phyloP scores from a whole-genome alignment of 73 alveolate genomes.

The Halteria grandinella region DNA sequence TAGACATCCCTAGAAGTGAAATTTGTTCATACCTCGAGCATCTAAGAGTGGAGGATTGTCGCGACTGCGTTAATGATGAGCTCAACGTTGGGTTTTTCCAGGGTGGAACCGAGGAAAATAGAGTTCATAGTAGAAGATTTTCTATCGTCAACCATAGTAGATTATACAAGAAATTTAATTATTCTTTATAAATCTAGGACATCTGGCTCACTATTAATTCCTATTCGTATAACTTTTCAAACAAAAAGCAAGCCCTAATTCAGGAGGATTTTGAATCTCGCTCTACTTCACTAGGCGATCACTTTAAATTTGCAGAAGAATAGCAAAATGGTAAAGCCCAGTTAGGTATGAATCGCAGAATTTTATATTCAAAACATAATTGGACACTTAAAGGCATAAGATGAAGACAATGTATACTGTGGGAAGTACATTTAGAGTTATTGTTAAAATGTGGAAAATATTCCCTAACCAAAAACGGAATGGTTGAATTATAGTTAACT shows the following conservation, averaged over 20 bases:
- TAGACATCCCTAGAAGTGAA: too few relatives aligned
- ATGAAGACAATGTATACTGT: too few relatives aligned
- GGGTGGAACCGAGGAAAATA: constrained; percentile 73
- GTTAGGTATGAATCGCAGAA: too few relatives aligned
- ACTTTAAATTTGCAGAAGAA: too few relatives aligned
- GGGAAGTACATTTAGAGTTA: too few relatives aligned
- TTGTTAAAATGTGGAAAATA: too few relatives aligned
- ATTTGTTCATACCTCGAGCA: constrained; percentile 89
- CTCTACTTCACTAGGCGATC: too few relatives aligned
- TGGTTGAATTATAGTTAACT: too few relatives aligned
- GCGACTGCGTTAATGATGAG: constrained; percentile 93
- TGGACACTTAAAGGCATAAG: too few relatives aligned
- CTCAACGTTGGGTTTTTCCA: constrained; percentile 94
- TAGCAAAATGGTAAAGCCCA: too few relatives aligned
- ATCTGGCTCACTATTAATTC: background rate
- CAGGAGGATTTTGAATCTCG: constrained; percentile 3
- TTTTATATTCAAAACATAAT: too few relatives aligned
- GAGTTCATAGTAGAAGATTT: constrained; percentile 64
- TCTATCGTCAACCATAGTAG: constrained; percentile 49
- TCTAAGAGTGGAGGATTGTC: constrained; percentile 92
- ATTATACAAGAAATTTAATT: background rate
- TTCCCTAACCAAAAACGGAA: too few relatives aligned
- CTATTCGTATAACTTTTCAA: background rate
- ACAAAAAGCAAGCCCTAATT: background rate
- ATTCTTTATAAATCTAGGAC: background rate